Evolutionary conservation across 2,329 filamentous ascomycete genomes (phyloP).

Genomic region (Microsporum ferrugineum): DNA sequence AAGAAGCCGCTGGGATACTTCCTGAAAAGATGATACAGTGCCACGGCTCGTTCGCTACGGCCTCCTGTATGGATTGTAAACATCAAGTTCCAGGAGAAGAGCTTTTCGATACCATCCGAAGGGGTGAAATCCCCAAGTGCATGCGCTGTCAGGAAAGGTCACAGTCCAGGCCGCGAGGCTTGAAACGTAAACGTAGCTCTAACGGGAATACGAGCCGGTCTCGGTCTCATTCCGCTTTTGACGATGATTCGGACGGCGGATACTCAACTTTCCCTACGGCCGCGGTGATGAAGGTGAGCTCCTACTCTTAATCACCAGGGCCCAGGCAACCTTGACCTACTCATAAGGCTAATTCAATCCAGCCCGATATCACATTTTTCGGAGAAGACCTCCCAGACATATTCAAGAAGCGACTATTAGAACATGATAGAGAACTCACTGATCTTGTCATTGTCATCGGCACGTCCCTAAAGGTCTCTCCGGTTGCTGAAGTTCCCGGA

Average conservation of each 20-base stretch:
- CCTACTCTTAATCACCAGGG: not conserved
- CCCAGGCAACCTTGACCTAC: not conserved
- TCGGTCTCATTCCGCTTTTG: conserved; percentile 45
- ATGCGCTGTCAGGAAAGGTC: conserved; percentile 53
- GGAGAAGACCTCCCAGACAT: conserved; percentile 76
- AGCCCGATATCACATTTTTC: conserved; percentile 95
- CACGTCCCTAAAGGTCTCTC: conserved; percentile 88
- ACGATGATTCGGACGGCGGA: conserved; percentile 46
- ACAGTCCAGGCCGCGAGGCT: conserved; percentile 34
- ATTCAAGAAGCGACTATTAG: conserved; percentile 70
- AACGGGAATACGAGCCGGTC: conserved; percentile 35
- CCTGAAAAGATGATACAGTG: conserved; percentile 83
- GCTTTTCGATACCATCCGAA: conserved; percentile 69
- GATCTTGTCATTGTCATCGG: conserved; percentile 94
- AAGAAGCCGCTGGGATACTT: conserved; percentile 71
- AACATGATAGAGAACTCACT: conserved; percentile 65
- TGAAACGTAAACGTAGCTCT: conserved; percentile 44
- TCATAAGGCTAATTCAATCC: not conserved
- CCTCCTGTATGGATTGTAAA: conserved; percentile 73
- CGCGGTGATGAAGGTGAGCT: conserved; percentile 65
- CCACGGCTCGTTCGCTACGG: conserved; percentile 90
- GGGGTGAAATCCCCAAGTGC: conserved; percentile 66
- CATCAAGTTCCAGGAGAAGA: conserved; percentile 60
- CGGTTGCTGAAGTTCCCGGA: conserved; percentile 81
- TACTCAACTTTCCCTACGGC: conserved; percentile 55